These are phyloP conservation scores for Diversispora epigaea DNA, from an alignment of 192 early-diverging fungal genomes.

Conservation along the genomic window DNA sequence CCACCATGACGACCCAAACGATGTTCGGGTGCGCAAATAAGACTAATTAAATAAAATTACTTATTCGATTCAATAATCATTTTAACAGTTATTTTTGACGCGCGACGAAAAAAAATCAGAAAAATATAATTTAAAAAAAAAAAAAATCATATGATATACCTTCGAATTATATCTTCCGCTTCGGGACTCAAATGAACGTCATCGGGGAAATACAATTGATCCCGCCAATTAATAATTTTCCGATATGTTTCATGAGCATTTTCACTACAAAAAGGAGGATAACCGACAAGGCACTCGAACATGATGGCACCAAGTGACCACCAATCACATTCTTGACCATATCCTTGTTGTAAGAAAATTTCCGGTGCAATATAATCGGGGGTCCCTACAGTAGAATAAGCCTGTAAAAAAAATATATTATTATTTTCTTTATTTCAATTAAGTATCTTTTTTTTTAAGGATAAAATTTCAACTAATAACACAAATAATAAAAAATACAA, in stretches of 20 bases:
- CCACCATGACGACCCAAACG: slow-evolving; percentile 80
- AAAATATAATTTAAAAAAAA: neutral
- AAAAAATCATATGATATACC: slow-evolving; percentile 44
- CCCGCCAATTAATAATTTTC: slow-evolving; percentile 97
- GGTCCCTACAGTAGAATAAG: slow-evolving; percentile 97
- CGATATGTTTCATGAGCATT: slow-evolving; percentile 94
- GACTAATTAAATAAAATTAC: slow-evolving; percentile 39
- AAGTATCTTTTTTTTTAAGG: no score
- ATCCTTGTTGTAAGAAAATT: slow-evolving; percentile 91
- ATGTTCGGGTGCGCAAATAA: slow-evolving; percentile 85
- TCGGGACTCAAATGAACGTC: slow-evolving; percentile 89
- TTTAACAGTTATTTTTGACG: neutral
- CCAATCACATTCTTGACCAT: slow-evolving; percentile 98
- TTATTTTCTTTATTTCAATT: neutral
- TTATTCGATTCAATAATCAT: neutral
- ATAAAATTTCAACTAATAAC: neutral
- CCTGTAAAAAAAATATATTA: slow-evolving; percentile 44
- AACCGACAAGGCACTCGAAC: slow-evolving; percentile 98
- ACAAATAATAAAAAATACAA: neutral
- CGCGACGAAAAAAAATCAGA: no score
- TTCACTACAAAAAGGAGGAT: slow-evolving; percentile 97
- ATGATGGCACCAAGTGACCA: slow-evolving; percentile 99
- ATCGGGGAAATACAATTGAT: slow-evolving; percentile 87
- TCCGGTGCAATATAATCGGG: slow-evolving; percentile 96
- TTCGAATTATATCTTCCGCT: slow-evolving; percentile 88